These are phyloP conservation scores for Leishmania tropica DNA, from an alignment of 208 protist species.

Conservation along the genomic window DNA sequence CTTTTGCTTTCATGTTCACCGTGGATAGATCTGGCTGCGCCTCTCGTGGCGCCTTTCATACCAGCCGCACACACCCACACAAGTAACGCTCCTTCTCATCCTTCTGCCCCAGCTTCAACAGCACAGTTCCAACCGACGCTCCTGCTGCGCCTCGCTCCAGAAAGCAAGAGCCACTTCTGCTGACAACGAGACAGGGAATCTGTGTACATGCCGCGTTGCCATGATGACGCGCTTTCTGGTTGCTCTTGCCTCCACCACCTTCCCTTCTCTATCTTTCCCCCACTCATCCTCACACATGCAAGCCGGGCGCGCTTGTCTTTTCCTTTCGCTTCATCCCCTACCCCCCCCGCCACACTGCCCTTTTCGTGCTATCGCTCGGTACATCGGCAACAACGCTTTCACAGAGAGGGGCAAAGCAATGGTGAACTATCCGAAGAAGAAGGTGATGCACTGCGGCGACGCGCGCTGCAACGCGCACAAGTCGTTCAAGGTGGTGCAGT, in stretches of 20 bases:
- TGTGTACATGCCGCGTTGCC: neutral
- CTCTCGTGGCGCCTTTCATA: neutral
- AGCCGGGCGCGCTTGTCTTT: neutral
- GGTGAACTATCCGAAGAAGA: constrained; percentile 95
- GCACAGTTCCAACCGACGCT: neutral
- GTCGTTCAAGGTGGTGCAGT: constrained; percentile 99
- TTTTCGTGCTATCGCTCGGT: neutral
- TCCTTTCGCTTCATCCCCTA: neutral
- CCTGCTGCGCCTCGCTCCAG: neutral
- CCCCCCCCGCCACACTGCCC: too few relatives aligned
- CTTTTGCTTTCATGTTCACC: neutral
- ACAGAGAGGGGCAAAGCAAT: constrained; percentile 34
- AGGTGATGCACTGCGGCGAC: constrained; percentile 92
- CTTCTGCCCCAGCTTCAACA: neutral
- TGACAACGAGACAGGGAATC: neutral
- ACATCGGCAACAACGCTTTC: neutral
- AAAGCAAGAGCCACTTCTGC: neutral
- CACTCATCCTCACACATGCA: neutral
- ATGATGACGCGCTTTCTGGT: neutral
- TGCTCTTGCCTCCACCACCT: neutral
- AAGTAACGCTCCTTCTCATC: neutral
- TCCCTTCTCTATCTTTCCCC: neutral
- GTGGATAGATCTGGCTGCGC: neutral
- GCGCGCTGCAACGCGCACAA: constrained; percentile 95
- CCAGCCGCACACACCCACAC: neutral